These are phyloP conservation scores for Galerina marginata DNA, from an alignment of 768 basidiomycete genomes.

Conservation along the genomic window DNA sequence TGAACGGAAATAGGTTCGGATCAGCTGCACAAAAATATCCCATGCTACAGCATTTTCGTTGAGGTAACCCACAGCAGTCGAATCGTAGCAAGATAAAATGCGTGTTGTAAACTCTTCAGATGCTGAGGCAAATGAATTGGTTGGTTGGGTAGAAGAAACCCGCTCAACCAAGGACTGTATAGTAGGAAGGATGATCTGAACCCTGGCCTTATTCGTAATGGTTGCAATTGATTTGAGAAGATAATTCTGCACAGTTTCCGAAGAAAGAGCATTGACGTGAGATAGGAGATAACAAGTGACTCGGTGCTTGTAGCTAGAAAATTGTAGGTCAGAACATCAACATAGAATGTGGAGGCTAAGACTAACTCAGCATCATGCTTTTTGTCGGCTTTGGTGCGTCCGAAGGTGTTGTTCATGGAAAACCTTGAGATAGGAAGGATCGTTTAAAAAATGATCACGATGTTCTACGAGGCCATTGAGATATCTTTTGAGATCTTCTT, in stretches of 20 bases:
- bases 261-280: conserved; percentile 67
- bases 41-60: conserved; percentile 53
- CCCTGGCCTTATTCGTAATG: conserved; percentile 52
- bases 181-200: conserved; percentile 63
- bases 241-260: conserved; percentile 50
- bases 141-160: conserved; percentile 12
- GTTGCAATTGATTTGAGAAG: conserved; percentile 55
- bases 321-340: conserved; percentile 1
- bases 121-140: conserved; percentile 24
- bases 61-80: conserved; percentile 47
- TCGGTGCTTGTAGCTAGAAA: conserved; percentile 67
- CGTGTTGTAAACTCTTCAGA: conserved; percentile 43
- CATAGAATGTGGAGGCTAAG: neutral
- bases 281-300: conserved; percentile 81
- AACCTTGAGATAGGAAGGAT: conserved; percentile 58
- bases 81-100: conserved; percentile 59
- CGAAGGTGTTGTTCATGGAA: conserved; percentile 69
- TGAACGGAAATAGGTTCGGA: conserved; percentile 50
- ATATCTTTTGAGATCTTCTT: conserved; percentile 66
- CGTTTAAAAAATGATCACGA: conserved; percentile 62
- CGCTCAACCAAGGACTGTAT: conserved; percentile 45
- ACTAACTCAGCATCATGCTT: conserved; percentile 61
- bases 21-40: conserved; percentile 50
- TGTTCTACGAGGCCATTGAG: conserved; percentile 53
- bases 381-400: conserved; percentile 52